Evolutionary conservation across 176 grass and related monocot species (phyloP).

Genomic region (Cocos nucifera): DNA sequence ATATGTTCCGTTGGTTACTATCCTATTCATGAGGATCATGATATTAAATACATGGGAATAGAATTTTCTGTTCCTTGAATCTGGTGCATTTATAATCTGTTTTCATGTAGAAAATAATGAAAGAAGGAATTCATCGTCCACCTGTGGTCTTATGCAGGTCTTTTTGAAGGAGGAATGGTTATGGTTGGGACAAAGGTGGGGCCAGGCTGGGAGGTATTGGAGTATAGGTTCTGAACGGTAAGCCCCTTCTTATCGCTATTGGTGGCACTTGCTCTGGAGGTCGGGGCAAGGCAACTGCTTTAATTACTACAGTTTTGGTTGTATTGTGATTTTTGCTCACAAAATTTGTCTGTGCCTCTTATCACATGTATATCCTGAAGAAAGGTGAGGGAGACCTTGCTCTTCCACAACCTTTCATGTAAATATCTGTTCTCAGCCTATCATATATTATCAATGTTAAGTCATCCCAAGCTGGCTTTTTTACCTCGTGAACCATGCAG

Average conservation of each 20-base stretch:
- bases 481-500: too few species aligned
- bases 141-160: constrained; percentile 21
- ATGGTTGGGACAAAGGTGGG: constrained; percentile 21
- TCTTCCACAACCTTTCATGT: constrained; percentile 17
- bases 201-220: constrained; percentile 28
- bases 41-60: too few species aligned
- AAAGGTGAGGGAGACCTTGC: constrained; percentile 20
- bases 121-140: background rate
- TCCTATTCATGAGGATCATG: too few species aligned
- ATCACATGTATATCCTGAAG: constrained; percentile 37
- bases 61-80: too few species aligned
- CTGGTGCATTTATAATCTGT: too few species aligned
- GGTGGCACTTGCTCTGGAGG: constrained; percentile 27
- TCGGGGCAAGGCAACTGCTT: constrained; percentile 10
- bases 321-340: constrained; percentile 33
- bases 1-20: too few species aligned
- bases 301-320: constrained; percentile 48
- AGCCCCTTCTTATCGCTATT: constrained; percentile 33
- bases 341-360: background rate
- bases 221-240: constrained; percentile 1
- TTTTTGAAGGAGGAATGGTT: constrained; percentile 9
- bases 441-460: too few species aligned
- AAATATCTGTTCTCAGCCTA: constrained; percentile 26
- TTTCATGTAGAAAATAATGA: background rate
- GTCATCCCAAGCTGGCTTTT: too few species aligned